A percentile compares a stretch with the other conserved stretches of the same genome.
These are phyloP conservation scores for Zalerion maritima DNA, from an alignment of 495 filamentous ascomycete species.

Conservation along the genomic window DNA sequence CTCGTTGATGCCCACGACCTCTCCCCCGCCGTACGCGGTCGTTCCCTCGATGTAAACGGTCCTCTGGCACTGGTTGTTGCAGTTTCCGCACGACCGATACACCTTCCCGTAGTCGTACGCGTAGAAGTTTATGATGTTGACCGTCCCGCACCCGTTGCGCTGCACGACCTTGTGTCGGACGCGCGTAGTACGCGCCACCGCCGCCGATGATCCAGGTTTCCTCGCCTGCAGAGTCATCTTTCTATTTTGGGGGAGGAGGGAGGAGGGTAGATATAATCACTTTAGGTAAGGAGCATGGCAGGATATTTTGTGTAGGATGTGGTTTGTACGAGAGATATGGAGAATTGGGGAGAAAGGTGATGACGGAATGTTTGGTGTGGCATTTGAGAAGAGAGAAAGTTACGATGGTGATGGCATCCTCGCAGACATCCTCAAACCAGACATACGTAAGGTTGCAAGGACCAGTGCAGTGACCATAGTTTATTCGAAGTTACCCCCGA, in stretches of 20 bases:
- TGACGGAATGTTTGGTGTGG: too few species aligned
- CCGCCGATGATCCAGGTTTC: constrained; percentile 38
- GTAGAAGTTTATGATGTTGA: constrained; percentile 43
- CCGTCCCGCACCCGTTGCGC: constrained; percentile 45
- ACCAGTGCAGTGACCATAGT: constrained; percentile 38
- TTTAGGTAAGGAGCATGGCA: too few species aligned
- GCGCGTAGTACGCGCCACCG: constrained; percentile 37
- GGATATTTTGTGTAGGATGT: too few species aligned
- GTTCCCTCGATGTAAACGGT: constrained; percentile 35
- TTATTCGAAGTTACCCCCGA: too few species aligned
- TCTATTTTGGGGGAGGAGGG: too few species aligned
- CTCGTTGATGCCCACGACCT: constrained; percentile 37
- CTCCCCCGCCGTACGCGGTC: constrained; percentile 27
- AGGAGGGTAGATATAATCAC: too few species aligned
- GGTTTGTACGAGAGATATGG: too few species aligned
- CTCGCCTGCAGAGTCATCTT: constrained; percentile 4
- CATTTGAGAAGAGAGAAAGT: too few species aligned
- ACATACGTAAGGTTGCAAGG: constrained; percentile 37
- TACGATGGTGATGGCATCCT: constrained; percentile 36
- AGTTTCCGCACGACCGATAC: constrained; percentile 47
- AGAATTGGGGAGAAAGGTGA: too few species aligned
- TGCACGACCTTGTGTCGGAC: constrained; percentile 51
- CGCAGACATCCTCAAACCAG: constrained; percentile 39
- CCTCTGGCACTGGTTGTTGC: constrained; percentile 22
- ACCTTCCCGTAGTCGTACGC: constrained; percentile 34